Evolutionary conservation across 2,329 filamentous ascomycete species (phyloP), one percentile per base, ranked within the genome.

Genomic region (Colletotrichum australisinense): DNA sequence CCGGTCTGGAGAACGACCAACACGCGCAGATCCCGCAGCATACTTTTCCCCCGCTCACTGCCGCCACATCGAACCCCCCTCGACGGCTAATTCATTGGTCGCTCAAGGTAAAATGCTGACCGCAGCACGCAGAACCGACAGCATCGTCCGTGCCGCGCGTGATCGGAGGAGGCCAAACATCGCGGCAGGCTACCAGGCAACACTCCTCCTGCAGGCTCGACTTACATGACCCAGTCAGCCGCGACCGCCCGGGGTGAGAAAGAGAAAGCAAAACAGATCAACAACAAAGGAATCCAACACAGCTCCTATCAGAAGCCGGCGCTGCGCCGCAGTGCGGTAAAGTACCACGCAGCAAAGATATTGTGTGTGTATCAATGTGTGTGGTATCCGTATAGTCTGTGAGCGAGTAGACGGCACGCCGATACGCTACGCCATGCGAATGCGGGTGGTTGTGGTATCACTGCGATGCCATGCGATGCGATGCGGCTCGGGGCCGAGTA

Each of bases 401-500:
- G 38, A 42, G 38, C 3, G 38, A 42, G 16, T 19, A 42, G 38
- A 16, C 38, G 14, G 14, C 38, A 19, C 38, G 38, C 38, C 38
- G 38, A 42, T n/a, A 30, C 30, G 38, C 26, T 14, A 57, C 35
- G 53, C 24, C 6, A 42, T 46, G 35, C 26, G 12, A 7, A 60
- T 66, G 32, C 52, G 16, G 32, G 32, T 3, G 35, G 46, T 26
- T 28, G 38, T 42, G 38, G 38, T 42, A 8, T 42, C 11, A 42
- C 38, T 42, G 38, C 38, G 38, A 42, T 42, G 38, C 6, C 3
- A 42, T 60, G 64, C 64, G 6, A 42, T 60, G 64, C 64, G 53
- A 60, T 67, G 38, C 42, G 64, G 64, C 30, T 35, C 64, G 64
- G 56, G 14, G 64, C 64, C 55, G 53, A 46, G 7, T 30, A 28